Evolutionary conservation across 345 rosid species (phyloP).

Genomic region (Litchi chinensis): DNA sequence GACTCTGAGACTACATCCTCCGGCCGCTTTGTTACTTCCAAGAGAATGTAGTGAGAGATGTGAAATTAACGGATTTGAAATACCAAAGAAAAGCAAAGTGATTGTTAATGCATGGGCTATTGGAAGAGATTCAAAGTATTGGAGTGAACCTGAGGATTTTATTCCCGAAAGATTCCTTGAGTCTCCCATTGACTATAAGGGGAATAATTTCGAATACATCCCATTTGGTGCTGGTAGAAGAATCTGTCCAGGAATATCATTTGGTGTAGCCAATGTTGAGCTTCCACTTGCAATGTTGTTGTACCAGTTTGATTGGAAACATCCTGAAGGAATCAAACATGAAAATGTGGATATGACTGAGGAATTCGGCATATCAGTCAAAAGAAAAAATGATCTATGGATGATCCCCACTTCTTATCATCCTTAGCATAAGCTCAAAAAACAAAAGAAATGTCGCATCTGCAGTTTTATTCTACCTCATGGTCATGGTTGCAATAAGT

Average conservation of each 20-base stretch:
- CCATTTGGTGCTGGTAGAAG: too few species aligned
- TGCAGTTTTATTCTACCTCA: too few species aligned
- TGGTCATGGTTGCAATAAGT: too few species aligned
- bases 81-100: not conserved
- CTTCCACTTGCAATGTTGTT: too few species aligned
- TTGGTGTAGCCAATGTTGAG: too few species aligned
- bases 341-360: conserved; percentile 48
- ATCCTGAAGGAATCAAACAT: conserved; percentile 26
- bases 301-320: conserved; percentile 25
- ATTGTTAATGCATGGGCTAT: not conserved
- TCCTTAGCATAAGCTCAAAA: not conserved
- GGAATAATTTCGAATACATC: too few species aligned
- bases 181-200: conserved; percentile 9
- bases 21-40: not conserved
- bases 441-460: too few species aligned
- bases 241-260: too few species aligned
- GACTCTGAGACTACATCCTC: not conserved
- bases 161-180: conserved; percentile 32
- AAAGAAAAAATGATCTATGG: conserved; percentile 21
- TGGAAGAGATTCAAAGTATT: not conserved
- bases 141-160: conserved; percentile 38
- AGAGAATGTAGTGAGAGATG: not conserved
- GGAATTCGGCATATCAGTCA: conserved; percentile 32
- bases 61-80: not conserved
- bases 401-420: conserved; percentile 12